phyloP scores from a whole-genome alignment of 306 rosid species.

The Prinsepia uniflora region DNA sequence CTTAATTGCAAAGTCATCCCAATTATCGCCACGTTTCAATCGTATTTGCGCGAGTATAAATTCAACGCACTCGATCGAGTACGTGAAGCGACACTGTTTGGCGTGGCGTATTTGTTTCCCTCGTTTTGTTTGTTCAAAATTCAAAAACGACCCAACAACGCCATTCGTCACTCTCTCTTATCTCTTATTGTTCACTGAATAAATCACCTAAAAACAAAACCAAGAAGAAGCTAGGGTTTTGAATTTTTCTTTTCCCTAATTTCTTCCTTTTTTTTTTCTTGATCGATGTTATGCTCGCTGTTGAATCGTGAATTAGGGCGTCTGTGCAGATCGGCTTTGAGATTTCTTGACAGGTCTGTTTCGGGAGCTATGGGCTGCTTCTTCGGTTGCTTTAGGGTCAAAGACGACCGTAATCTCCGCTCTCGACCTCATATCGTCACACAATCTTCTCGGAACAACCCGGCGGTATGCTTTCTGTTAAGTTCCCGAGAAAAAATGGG shows the following conservation, averaged over 20 bases:
- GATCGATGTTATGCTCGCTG: constrained; percentile 57
- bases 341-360: constrained; percentile 61
- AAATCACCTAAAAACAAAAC: constrained; percentile 25
- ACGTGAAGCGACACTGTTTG: not conserved
- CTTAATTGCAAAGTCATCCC: not conserved
- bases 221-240: constrained; percentile 23
- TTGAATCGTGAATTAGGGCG: constrained; percentile 44
- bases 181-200: constrained; percentile 6
- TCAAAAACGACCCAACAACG: constrained; percentile 60
- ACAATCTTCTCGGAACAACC: constrained; percentile 33
- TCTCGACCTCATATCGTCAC: constrained; percentile 34
- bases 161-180: constrained; percentile 2
- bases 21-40: not conserved
- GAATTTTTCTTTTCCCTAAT: not conserved
- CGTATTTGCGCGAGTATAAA: not conserved
- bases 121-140: constrained; percentile 64
- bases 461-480: constrained; percentile 25
- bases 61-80: not conserved
- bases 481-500: constrained; percentile 1
- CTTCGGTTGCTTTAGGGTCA: constrained; percentile 66
- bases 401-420: constrained; percentile 43
- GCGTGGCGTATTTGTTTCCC: constrained; percentile 48
- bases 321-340: constrained; percentile 40
- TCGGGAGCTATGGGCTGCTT: constrained; percentile 78
- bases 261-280: not conserved